Percentiles rank a stretch among this genome's conserved stretches.
These are phyloP conservation scores for Ceratocystiopsis brevicomis DNA, from an alignment of 2,329 filamentous ascomycete species.

Conservation along the genomic window DNA sequence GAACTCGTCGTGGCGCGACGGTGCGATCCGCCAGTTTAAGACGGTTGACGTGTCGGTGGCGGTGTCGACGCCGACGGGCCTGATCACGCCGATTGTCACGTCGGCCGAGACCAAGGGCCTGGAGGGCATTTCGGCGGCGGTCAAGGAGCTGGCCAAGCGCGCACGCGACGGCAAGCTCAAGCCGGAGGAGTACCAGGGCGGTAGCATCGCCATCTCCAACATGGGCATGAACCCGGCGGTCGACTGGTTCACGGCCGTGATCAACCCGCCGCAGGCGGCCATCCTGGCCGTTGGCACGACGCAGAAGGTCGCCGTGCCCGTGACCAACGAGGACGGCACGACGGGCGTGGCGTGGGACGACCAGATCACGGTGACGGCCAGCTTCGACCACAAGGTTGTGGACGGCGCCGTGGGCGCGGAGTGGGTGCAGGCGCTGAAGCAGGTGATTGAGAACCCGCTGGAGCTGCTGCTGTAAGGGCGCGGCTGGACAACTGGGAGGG, in stretches of 20 bases:
- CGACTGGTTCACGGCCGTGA: conserved; percentile 92
- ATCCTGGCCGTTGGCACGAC: conserved; percentile 91
- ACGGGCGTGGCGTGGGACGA: conserved; percentile 75
- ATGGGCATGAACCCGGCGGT: conserved; percentile 99
- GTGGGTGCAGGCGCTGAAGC: conserved; percentile 95
- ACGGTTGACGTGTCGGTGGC: conserved; percentile 89
- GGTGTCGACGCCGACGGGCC: conserved; percentile 76
- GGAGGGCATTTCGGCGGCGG: conserved; percentile 64
- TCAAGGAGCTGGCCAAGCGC: conserved; percentile 95
- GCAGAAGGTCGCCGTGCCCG: conserved; percentile 82
- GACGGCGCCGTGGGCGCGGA: conserved; percentile 92
- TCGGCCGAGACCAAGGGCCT: conserved; percentile 75
- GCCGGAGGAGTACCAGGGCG: conserved; percentile 97
- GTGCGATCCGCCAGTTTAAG: conserved; percentile 82
- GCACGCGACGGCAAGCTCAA: conserved; percentile 95
- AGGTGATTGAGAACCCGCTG: conserved; percentile 90
- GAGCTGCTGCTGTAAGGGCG: conserved; percentile 64
- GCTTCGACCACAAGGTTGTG: conserved; percentile 98
- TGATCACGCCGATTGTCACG: conserved; percentile 95
- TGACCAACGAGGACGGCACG: conserved; percentile 67
- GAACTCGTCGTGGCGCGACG: conserved; percentile 89
- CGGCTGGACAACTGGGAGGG: no score
- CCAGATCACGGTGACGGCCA: conserved; percentile 84
- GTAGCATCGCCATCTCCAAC: conserved; percentile 98
- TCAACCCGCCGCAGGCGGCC: conserved; percentile 93